Conservation (phyloP, 345 rosid species). For the Eutrema japonicum region DNA sequence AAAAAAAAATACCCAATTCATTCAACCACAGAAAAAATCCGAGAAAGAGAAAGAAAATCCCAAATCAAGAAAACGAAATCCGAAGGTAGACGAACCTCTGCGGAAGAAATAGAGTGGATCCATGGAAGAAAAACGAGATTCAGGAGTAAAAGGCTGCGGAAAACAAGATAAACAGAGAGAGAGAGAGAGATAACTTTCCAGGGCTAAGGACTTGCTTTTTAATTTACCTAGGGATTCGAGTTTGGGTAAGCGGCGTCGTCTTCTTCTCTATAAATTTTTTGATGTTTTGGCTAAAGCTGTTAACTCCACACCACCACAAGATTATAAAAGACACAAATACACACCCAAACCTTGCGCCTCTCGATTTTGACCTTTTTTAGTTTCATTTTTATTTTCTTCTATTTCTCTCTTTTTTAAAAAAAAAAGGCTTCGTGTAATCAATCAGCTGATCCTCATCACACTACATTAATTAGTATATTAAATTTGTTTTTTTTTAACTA, state of each 20-base stretch:
- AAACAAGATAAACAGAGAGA: slow-evolving; percentile 29
- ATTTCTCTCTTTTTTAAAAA: no score
- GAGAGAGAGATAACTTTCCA: slow-evolving; percentile 14
- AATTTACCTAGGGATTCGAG: slow-evolving; percentile 41
- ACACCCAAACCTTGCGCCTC: slow-evolving; percentile 46
- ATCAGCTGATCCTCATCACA: no score
- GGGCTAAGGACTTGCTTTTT: neutral
- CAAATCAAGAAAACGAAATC: slow-evolving; percentile 20
- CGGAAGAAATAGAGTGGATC: slow-evolving; percentile 73
- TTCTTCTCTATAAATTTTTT: slow-evolving; percentile 1
- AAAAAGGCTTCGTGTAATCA: no score
- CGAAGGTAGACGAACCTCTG: slow-evolving; percentile 55
- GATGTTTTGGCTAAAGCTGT: slow-evolving; percentile 27
- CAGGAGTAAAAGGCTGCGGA: slow-evolving; percentile 26
- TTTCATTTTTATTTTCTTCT: neutral
- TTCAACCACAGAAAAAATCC: neutral
- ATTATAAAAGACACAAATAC: slow-evolving; percentile 22
- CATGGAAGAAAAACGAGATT: slow-evolving; percentile 51
- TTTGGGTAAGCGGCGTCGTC: slow-evolving; percentile 29
- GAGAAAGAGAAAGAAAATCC: neutral
- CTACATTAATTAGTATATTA: no score
- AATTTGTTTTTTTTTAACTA: no score
- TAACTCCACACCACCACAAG: slow-evolving; percentile 49
- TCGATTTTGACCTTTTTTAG: slow-evolving; percentile 49
- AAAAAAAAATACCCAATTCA: no score